These are phyloP conservation scores for Fulvia fulva DNA, from an alignment of 2,329 filamentous ascomycete genomes.

Conservation along the genomic window DNA sequence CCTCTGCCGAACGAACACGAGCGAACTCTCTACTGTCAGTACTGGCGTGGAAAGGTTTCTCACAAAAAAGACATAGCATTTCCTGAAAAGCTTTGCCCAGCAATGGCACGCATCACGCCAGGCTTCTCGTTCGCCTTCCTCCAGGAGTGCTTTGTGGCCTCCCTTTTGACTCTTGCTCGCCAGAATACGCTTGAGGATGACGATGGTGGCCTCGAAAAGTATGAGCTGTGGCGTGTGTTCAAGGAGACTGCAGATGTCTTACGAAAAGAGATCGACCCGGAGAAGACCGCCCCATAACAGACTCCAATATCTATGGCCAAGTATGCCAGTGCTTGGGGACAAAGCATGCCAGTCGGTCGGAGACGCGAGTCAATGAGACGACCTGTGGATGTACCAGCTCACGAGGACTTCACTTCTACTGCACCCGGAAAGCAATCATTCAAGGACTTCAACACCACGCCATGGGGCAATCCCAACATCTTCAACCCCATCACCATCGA, in stretches of 20 bases:
- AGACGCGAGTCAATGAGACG: not conserved
- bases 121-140: slow-evolving; percentile 67
- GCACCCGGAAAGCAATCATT: not conserved
- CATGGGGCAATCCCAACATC: not conserved
- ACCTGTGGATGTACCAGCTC: not conserved
- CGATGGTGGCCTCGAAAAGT: slow-evolving; percentile 44
- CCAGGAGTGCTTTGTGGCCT: slow-evolving; percentile 65
- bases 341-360: not conserved
- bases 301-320: not conserved
- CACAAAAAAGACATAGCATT: slow-evolving; percentile 57
- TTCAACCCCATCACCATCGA: not conserved
- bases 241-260: slow-evolving; percentile 59
- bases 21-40: slow-evolving; percentile 57
- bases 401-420: not conserved
- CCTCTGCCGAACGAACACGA: slow-evolving; percentile 49
- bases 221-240: slow-evolving; percentile 58
- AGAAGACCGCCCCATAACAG: not conserved
- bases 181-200: slow-evolving; percentile 19
- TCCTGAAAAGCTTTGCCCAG: slow-evolving; percentile 52
- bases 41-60: slow-evolving; percentile 58
- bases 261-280: slow-evolving; percentile 51
- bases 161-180: slow-evolving; percentile 55
- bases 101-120: slow-evolving; percentile 58
- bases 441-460: not conserved
- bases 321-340: not conserved